A percentile compares a stretch with the other conserved stretches of the same genome.
Conservation (phyloP, 495 filamentous ascomycete species). For the Penicillium argentinense region DNA sequence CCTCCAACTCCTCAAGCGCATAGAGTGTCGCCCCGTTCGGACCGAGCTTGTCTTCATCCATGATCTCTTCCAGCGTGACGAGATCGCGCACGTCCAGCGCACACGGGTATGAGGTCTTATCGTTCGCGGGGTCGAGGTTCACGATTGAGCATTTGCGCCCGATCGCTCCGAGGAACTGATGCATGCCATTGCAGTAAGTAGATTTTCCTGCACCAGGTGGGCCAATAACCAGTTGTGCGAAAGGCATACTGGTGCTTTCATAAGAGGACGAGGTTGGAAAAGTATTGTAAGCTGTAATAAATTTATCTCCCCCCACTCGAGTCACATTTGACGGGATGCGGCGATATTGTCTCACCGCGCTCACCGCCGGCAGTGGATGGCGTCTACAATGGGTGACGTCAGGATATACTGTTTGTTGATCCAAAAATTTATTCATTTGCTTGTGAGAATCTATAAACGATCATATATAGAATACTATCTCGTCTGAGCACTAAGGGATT, state of each 20-base stretch:
- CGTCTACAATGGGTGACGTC: no score
- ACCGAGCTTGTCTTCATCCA: constrained; percentile 87
- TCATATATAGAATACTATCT: no score
- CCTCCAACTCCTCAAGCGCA: constrained; percentile 91
- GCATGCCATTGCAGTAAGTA: constrained; percentile 97
- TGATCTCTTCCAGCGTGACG: constrained; percentile 88
- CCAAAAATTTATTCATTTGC: no score
- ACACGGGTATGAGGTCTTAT: constrained; percentile 62
- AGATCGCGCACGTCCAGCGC: constrained; percentile 89
- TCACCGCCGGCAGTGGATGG: no score
- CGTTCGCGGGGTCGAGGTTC: constrained; percentile 97
- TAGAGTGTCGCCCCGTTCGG: constrained; percentile 92
- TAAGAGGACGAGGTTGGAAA: no score
- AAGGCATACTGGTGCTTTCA: constrained; percentile 58
- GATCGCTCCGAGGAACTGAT: constrained; percentile 94
- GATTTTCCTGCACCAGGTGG: constrained; percentile 94
- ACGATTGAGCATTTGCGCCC: constrained; percentile 91
- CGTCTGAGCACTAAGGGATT: no score
- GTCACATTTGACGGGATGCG: no score
- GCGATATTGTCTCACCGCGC: no score
- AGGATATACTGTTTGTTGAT: no score
- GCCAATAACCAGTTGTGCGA: constrained; percentile 81
- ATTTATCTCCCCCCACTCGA: no score
- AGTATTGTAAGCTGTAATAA: no score
- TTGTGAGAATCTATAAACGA: no score